Evolutionary conservation across 495 filamentous ascomycete genomes (phyloP).

Genomic region (Penicillium paxilli): DNA sequence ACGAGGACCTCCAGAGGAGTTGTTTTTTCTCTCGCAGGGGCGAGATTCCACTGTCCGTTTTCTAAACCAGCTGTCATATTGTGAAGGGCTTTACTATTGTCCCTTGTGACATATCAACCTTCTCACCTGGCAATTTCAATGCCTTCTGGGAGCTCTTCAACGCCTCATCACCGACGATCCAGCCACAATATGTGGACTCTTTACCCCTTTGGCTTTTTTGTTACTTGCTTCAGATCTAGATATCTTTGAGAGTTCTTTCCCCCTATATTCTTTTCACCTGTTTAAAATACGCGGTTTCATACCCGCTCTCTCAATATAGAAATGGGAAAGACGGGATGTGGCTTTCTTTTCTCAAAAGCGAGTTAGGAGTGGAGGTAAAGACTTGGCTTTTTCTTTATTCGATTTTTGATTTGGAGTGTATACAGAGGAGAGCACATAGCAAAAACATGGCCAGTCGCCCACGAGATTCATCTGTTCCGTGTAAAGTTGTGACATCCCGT

Average conservation of each 20-base stretch:
- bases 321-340: constrained; percentile 7
- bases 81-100: not conserved
- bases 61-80: not conserved
- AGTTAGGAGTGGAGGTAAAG: constrained; percentile 20
- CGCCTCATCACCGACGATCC: constrained; percentile 21
- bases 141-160: constrained; percentile 19
- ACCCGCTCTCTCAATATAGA: constrained; percentile 41
- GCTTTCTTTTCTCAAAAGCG: constrained; percentile 15
- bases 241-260: constrained; percentile 55
- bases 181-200: constrained; percentile 15
- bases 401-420: constrained; percentile 12
- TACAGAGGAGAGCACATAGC: constrained; percentile 22
- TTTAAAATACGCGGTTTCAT: constrained; percentile 67
- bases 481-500: not conserved
- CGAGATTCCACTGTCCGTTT: constrained; percentile 4
- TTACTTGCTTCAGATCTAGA: constrained; percentile 70
- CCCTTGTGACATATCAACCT: not conserved
- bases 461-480: not conserved
- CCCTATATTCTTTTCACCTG: constrained; percentile 53
- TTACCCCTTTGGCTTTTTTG: constrained; percentile 27
- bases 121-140: constrained; percentile 2
- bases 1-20: constrained; percentile 1
- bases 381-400: constrained; percentile 16
- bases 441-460: constrained; percentile 4
- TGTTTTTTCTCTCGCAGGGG: not conserved